Evolutionary conservation across 2,329 filamentous ascomycete species (phyloP).

Genomic region (Ilyonectria mors-panacis): DNA sequence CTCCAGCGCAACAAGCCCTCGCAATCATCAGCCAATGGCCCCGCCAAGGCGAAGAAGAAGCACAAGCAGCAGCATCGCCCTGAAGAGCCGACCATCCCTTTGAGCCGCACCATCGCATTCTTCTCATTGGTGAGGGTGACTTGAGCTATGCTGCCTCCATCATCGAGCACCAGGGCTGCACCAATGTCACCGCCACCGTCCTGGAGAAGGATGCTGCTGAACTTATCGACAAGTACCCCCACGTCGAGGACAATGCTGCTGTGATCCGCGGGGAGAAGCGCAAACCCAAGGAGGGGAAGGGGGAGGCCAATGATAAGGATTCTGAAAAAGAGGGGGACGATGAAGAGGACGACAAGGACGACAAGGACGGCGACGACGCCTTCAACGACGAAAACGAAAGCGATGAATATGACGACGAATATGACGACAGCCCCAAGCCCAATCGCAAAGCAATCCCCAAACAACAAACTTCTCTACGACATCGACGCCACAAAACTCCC

Average conservation of each 20-base stretch:
- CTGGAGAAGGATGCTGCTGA: constrained; percentile 71
- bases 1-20: constrained; percentile 37
- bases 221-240: constrained; percentile 81
- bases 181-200: constrained; percentile 78
- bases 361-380: constrained; percentile 31
- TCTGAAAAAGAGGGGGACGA: constrained; percentile 25
- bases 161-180: constrained; percentile 75
- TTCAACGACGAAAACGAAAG: constrained; percentile 39
- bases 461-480: constrained; percentile 67
- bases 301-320: constrained; percentile 16
- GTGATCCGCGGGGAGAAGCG: constrained; percentile 57
- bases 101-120: constrained; percentile 74
- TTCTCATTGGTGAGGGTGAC: constrained; percentile 86
- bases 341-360: constrained; percentile 34
- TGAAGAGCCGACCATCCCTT: constrained; percentile 73
- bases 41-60: constrained; percentile 39
- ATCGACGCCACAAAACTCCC: constrained; percentile 78
- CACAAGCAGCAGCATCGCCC: constrained; percentile 47
- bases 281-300: constrained; percentile 34
- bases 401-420: constrained; percentile 38
- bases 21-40: constrained; percentile 31
- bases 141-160: constrained; percentile 83
- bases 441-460: constrained; percentile 37
- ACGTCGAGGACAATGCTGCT: constrained; percentile 72
- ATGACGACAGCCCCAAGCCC: constrained; percentile 36